A percentile compares a stretch with the other conserved stretches of the same genome.
phyloP scores from a whole-genome alignment of 2,329 filamentous ascomycete genomes.

The Fusarium setosum region DNA sequence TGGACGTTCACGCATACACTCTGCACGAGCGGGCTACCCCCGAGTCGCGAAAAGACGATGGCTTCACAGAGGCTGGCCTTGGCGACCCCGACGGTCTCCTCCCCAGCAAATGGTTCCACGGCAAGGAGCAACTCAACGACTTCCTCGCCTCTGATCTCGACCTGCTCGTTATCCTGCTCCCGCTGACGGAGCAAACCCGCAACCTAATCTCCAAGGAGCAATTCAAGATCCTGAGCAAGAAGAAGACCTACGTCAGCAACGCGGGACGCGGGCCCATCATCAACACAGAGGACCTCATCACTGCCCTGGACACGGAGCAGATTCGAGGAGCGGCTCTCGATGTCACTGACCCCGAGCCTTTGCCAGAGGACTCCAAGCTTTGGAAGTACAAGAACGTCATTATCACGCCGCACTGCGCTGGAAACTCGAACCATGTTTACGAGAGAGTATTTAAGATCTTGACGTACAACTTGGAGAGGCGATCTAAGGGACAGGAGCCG shows the following conservation, averaged over 20 bases:
- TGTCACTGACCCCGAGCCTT: neutral
- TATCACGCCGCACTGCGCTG: slow-evolving; percentile 2
- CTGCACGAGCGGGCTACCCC: slow-evolving; percentile 73
- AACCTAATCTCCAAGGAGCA: slow-evolving; percentile 10
- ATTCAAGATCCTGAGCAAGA: slow-evolving; percentile 3
- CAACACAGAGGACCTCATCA: neutral
- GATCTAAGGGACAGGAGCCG: neutral
- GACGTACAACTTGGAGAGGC: slow-evolving; percentile 1
- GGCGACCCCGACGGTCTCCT: slow-evolving; percentile 61
- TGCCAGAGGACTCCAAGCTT: neutral
- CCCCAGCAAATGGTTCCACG: slow-evolving; percentile 62
- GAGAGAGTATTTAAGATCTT: slow-evolving; percentile 6
- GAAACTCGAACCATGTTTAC: slow-evolving; percentile 10
- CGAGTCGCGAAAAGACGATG: slow-evolving; percentile 69
- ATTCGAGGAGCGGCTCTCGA: slow-evolving; percentile 1
- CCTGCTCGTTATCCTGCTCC: slow-evolving; percentile 56
- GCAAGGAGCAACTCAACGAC: slow-evolving; percentile 57
- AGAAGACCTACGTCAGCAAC: slow-evolving; percentile 7
- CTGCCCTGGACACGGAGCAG: neutral
- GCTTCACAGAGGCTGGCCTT: slow-evolving; percentile 76
- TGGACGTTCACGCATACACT: slow-evolving; percentile 80
- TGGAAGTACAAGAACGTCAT: slow-evolving; percentile 1
- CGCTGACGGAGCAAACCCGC: slow-evolving; percentile 4
- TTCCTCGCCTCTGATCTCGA: slow-evolving; percentile 64
- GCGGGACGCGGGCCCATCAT: slow-evolving; percentile 1